Base-by-base conservation (phyloP, 2,329 filamentous ascomycete genomes). In the Stenocarpella maydis region DNA sequence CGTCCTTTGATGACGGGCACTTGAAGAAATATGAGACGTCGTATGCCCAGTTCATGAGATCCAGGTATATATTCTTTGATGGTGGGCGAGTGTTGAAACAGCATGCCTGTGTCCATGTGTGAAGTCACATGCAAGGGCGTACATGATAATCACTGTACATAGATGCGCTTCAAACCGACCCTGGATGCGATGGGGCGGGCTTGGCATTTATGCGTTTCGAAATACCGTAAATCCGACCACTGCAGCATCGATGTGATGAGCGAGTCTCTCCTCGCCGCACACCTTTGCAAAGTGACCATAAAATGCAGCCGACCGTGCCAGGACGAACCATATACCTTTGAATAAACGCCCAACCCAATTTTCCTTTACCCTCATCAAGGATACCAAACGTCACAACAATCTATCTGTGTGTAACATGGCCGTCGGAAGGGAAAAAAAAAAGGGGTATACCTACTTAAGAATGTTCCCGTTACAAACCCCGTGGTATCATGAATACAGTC, bases 401-500 rank as follows among this genome's bases (percentile, higher is more conserved):
- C 58, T 61, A 61, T 34, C 26, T 61, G 41, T 41, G 28, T 24
- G 21, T 61, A 14, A 14, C 24, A 26, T 15, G 12, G 2, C n/a
- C 53, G n/a, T n/a, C n/a, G n/a, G n/a, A n/a, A n/a, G n/a, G n/a
- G n/a, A n/a, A n/a, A n/a, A n/a, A n/a, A n/a, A n/a, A n/a, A n/a
- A n/a, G n/a, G n/a, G n/a, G n/a, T n/a, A n/a, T n/a, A n/a, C n/a
- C n/a, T n/a, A n/a, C n/a, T n/a, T n/a, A 12, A 37, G 31, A 6
- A 37, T 47, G 19, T 41, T 61, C 41, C n/a, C n/a, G 5, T 55
- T 41, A 12, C 26, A 31, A n/a, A 55, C 6, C 24, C 34, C n/a
- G 21, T 67, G 63, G 63, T 69, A 69, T 69, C 63, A 67, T 67
- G 53, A 52, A 53, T 45, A 41, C n/a, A 37, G n/a, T n/a, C n/a